A percentile compares a stretch with the other conserved stretches of the same genome.
These are phyloP conservation scores for Xylaria sp. DNA, from an alignment of 2,329 filamentous ascomycete genomes.

Conservation along the genomic window DNA sequence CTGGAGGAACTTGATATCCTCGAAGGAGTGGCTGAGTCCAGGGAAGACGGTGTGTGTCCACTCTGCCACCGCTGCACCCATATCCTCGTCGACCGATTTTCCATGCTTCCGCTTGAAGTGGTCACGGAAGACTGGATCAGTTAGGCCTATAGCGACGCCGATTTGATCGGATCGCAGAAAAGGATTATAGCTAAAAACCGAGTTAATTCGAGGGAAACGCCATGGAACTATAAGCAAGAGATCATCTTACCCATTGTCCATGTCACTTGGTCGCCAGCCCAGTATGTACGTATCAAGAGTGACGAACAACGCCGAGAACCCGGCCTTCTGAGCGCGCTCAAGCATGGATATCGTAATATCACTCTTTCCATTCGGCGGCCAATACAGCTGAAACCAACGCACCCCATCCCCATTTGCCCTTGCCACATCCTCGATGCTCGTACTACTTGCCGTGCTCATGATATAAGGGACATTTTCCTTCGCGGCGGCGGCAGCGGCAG, in stretches of 20 bases:
- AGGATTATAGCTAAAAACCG: slow-evolving; percentile 41
- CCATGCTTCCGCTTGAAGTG: slow-evolving; percentile 42
- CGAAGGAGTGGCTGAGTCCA: slow-evolving; percentile 41
- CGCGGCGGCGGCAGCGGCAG: slow-evolving; percentile 41
- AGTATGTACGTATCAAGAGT: slow-evolving; percentile 47
- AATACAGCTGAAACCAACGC: slow-evolving; percentile 47
- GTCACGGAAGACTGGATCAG: slow-evolving; percentile 44
- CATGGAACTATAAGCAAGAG: not conserved
- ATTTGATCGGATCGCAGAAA: slow-evolving; percentile 46
- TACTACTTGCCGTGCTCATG: slow-evolving; percentile 45
- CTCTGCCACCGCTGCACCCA: slow-evolving; percentile 41
- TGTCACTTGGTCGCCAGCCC: slow-evolving; percentile 45
- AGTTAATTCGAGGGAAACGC: not conserved
- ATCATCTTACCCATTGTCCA: slow-evolving; percentile 29
- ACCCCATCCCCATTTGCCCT: slow-evolving; percentile 41
- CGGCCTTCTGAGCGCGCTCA: slow-evolving; percentile 38
- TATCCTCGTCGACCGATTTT: slow-evolving; percentile 39
- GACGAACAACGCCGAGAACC: slow-evolving; percentile 43
- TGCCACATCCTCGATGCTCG: slow-evolving; percentile 46
- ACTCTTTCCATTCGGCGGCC: slow-evolving; percentile 41
- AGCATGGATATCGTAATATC: slow-evolving; percentile 45
- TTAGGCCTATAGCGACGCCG: slow-evolving; percentile 44
- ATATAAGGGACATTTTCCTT: slow-evolving; percentile 41
- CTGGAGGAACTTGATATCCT: slow-evolving; percentile 44
- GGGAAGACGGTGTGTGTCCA: slow-evolving; percentile 45